A percentile compares a stretch with the other conserved stretches of the same genome.
Evolutionary conservation across 768 basidiomycete genomes (phyloP).

Genomic region (Clitopilus passeckerianus): DNA sequence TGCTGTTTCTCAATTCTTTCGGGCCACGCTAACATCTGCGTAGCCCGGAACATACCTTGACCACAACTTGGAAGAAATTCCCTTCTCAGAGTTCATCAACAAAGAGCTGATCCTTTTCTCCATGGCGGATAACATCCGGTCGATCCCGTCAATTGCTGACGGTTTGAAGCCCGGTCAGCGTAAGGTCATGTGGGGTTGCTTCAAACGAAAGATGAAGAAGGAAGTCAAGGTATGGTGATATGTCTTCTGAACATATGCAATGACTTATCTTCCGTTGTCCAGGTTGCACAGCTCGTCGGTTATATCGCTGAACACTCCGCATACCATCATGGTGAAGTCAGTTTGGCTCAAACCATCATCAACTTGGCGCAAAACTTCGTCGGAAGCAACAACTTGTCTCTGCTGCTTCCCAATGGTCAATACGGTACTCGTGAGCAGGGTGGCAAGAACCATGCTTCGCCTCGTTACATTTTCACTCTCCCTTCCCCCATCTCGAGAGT

Average conservation of each 20-base stretch:
- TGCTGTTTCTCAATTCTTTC: constrained; percentile 5
- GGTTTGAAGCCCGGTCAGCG: constrained; percentile 97
- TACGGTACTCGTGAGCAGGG: constrained; percentile 92
- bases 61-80: constrained; percentile 81
- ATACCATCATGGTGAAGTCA: constrained; percentile 95
- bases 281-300: constrained; percentile 94
- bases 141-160: constrained; percentile 91
- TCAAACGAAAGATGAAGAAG: constrained; percentile 88
- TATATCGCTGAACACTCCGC: constrained; percentile 92
- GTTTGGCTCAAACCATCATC: constrained; percentile 86
- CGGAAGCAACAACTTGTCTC: constrained; percentile 92
- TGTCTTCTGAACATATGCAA: not conserved
- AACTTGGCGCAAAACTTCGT: constrained; percentile 92
- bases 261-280: not conserved
- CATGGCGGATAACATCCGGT: constrained; percentile 98
- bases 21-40: constrained; percentile 2
- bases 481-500: constrained; percentile 68
- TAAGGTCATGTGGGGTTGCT: constrained; percentile 94
- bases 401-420: constrained; percentile 86
- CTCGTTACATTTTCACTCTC: constrained; percentile 93
- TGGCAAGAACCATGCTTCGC: constrained; percentile 94
- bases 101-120: constrained; percentile 97
- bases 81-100: constrained; percentile 95
- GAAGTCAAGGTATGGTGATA: constrained; percentile 71
- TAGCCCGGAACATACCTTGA: constrained; percentile 94